Evolutionary conservation across 768 basidiomycete species (phyloP), one percentile per base, ranked within the genome.

Genomic region (Lentinula sp.): DNA sequence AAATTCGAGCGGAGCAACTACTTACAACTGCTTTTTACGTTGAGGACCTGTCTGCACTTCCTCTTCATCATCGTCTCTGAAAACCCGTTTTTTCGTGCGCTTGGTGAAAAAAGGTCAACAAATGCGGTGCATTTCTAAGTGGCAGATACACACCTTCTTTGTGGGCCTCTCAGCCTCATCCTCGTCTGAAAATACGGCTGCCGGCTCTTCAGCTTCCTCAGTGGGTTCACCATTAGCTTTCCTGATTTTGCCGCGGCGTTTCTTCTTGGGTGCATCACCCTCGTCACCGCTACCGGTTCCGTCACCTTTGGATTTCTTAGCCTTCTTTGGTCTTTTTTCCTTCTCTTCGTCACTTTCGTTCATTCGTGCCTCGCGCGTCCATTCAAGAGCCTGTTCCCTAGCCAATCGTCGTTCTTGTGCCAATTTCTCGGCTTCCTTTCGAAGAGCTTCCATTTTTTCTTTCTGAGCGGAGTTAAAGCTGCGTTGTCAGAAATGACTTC

Each of bases 281-380:
- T 86, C 84, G 8, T 82, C 83, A 56, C 81, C 80, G 18, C 71
- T 73, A 55, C 77, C 59, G 36, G 45, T 32, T 6, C 18, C 82
- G 3, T 80, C 81, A 55, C 78, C 79, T 66, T 83, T 79, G 64
- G 82, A 80, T 70, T 77, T 84, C 62, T 75, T 78, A 2, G 77
- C 65, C 64, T 86, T 86, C 68, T 83, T 84, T 4, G 77, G 73
- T 63, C 80, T 84, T 54, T 80, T 79, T 70, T 92, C 91, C 52
- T 84, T 83, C 66, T 95, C 93, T 62, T 94, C 93, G 43, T 91
- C 89, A 67, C 88, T 87, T 36, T 81, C 87, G 73, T 79, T 77
- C 66, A 85, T 81, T 64, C 81, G 81, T 12, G 83, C 82, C 60
- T 88, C 85, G 46, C 82, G 73, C 18, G 86, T 86, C 90, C 90